phyloP scores from a whole-genome alignment of 495 filamentous ascomycete genomes.

The Staphylotrichum longicolle region DNA sequence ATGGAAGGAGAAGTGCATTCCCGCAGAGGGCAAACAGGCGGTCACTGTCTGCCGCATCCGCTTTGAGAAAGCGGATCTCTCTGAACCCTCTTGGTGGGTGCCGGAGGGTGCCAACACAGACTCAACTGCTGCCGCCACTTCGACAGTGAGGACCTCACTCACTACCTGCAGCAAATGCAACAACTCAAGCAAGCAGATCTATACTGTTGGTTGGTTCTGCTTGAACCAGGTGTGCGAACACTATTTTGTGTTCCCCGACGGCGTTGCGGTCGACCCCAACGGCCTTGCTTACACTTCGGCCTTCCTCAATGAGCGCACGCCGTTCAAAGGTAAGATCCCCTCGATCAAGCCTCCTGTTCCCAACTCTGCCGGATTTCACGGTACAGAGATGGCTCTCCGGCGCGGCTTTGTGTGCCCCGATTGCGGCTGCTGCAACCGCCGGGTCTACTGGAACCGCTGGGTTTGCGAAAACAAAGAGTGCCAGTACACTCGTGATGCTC shows the following conservation, averaged over 20 bases:
- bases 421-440: slow-evolving; percentile 64
- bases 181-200: slow-evolving; percentile 38
- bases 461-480: slow-evolving; percentile 56
- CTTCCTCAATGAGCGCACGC: slow-evolving; percentile 54
- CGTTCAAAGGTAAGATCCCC: slow-evolving; percentile 16
- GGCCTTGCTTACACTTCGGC: slow-evolving; percentile 53
- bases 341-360: slow-evolving; percentile 41
- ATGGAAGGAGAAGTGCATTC: slow-evolving; percentile 60
- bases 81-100: slow-evolving; percentile 66
- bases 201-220: slow-evolving; percentile 65
- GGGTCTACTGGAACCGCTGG: slow-evolving; percentile 64
- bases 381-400: slow-evolving; percentile 39
- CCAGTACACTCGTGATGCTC: slow-evolving; percentile 40
- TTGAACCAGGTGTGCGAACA: slow-evolving; percentile 53
- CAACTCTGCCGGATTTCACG: slow-evolving; percentile 19
- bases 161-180: slow-evolving; percentile 32
- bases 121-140: background rate
- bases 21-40: slow-evolving; percentile 22
- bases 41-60: slow-evolving; percentile 57
- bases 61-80: slow-evolving; percentile 66
- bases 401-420: slow-evolving; percentile 67
- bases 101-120: background rate
- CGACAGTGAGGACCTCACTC: slow-evolving; percentile 4
- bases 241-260: slow-evolving; percentile 54
- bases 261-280: slow-evolving; percentile 27